Base-by-base conservation (phyloP, 768 basidiomycete genomes). In the Pulveroboletus sp. region DNA sequence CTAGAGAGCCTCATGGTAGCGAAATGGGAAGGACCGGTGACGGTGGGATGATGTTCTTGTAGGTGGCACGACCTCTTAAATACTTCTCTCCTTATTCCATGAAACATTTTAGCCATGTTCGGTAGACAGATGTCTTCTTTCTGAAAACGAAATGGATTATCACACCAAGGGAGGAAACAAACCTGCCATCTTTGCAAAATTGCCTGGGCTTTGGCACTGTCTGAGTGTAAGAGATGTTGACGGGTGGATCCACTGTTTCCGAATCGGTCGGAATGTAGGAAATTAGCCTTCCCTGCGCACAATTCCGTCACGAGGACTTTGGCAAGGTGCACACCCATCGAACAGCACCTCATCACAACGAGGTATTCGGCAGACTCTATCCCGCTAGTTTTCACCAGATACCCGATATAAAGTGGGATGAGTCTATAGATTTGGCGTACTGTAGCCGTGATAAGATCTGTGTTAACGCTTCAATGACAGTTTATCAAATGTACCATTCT, bases 1-100 rank as follows among this genome's bases (percentile, higher is more conserved):
- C 20, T 2, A 10, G 43, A 33, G 35, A 36, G 14, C 23, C 8
- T 51, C 62, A 63, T 63, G 25, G 19, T 31, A n/a, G 44, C 21
- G 7, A 33, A 38, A 33, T 17, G 27, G 31, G 17, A 47, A 19
- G 25, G 37, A 21, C 31, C n/a, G 4, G 17, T 8, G n/a, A 44
- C 23, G 8, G 11, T 35, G 50, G 33, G 20, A 17, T 6, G 14
- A 40, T 23, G 21, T 16, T 23, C 32, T 33, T 11, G 36, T 4
- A 13, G 10, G 9, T n/a, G 4, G 12, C 31, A 0, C 12, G 13
- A 14, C 11, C n/a, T 34, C 29, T 52, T 50, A 45, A 44, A 50
- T 33, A n/a, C 21, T 7, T 43, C 11, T n/a, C 38, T 23, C 29
- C 39, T 6, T 11, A 34, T 19, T 37, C 14, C 14, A 25, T n/a